Percentiles rank a stretch among this genome's conserved stretches.
Conservation (phyloP, 176 grass and related monocot species). For the Ensete glaucum region DNA sequence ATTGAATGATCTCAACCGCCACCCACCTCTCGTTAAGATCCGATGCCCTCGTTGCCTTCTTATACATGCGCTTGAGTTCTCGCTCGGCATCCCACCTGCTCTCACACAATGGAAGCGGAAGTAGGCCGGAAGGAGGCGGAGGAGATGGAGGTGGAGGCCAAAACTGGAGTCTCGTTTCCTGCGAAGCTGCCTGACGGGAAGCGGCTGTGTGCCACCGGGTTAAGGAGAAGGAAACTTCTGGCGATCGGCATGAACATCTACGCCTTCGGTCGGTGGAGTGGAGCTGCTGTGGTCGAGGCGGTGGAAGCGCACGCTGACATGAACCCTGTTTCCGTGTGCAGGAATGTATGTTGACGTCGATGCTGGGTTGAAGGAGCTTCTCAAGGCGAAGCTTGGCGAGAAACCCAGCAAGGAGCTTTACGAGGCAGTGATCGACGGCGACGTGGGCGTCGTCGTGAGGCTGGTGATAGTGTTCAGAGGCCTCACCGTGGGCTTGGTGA, state of each 20-base stretch:
- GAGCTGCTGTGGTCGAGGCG: no score
- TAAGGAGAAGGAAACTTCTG: constrained; percentile 8
- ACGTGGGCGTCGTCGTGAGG: constrained; percentile 24
- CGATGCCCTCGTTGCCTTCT: no score
- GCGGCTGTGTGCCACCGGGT: background rate
- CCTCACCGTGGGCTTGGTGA: constrained; percentile 26
- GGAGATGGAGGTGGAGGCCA: constrained; percentile 1
- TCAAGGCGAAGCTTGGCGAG: constrained; percentile 25
- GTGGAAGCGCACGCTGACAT: background rate
- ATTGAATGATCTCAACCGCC: no score
- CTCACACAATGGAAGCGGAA: background rate
- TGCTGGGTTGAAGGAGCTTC: constrained; percentile 22
- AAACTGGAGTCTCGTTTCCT: background rate
- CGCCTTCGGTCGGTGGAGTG: constrained; percentile 19
- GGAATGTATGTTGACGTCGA: constrained; percentile 25
- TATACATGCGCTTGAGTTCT: no score
- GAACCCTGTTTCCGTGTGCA: background rate
- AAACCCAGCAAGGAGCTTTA: constrained; percentile 26
- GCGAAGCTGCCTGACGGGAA: background rate
- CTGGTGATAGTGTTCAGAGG: constrained; percentile 26
- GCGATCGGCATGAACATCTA: constrained; percentile 17
- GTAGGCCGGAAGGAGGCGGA: background rate
- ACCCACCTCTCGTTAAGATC: no score
- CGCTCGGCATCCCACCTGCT: no score
- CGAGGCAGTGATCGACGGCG: constrained; percentile 26